Evolutionary conservation across 2,329 filamentous ascomycete species (phyloP).

Genomic region (Apiospora kogelbergensis): DNA sequence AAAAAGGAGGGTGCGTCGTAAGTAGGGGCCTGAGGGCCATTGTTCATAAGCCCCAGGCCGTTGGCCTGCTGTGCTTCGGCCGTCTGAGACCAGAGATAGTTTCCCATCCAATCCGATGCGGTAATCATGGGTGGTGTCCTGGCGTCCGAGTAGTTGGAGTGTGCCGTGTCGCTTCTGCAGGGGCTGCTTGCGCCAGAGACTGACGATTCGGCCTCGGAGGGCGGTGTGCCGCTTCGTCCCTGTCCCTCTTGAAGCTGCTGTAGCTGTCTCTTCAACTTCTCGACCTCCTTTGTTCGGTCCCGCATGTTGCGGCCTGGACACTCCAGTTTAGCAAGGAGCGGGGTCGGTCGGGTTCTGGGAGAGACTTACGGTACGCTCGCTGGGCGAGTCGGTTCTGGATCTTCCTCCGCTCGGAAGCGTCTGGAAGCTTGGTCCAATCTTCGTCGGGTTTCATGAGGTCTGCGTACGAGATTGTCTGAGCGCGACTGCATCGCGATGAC

Average conservation of each 20-base stretch:
- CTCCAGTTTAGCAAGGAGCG: not conserved
- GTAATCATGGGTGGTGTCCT: slow-evolving; percentile 18
- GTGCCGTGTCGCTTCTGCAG: not conserved
- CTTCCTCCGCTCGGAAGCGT: slow-evolving; percentile 33
- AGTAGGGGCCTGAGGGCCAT: not conserved
- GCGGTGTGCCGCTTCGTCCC: not conserved
- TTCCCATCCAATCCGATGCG: slow-evolving; percentile 21
- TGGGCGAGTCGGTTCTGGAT: slow-evolving; percentile 37
- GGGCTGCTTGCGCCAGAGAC: slow-evolving; percentile 21
- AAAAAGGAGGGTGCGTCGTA: not conserved
- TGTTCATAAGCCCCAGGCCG: not conserved
- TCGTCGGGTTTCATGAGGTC: slow-evolving; percentile 36
- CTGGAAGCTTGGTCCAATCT: slow-evolving; percentile 34
- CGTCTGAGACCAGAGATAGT: slow-evolving; percentile 21
- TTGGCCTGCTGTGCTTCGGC: slow-evolving; percentile 17
- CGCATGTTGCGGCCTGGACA: slow-evolving; percentile 24
- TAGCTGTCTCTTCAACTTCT: slow-evolving; percentile 25
- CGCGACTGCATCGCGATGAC: slow-evolving; percentile 31
- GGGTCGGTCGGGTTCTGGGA: not conserved
- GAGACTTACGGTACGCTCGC: slow-evolving; percentile 32
- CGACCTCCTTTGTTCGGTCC: slow-evolving; percentile 25
- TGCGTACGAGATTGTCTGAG: slow-evolving; percentile 32
- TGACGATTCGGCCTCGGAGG: slow-evolving; percentile 5
- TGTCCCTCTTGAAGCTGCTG: slow-evolving; percentile 23
- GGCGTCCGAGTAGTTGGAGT: slow-evolving; percentile 18